A percentile compares a stretch with the other conserved stretches of the same genome.
Evolutionary conservation across 2,329 filamentous ascomycete species (phyloP).

Genomic region (Neonectria faginata): DNA sequence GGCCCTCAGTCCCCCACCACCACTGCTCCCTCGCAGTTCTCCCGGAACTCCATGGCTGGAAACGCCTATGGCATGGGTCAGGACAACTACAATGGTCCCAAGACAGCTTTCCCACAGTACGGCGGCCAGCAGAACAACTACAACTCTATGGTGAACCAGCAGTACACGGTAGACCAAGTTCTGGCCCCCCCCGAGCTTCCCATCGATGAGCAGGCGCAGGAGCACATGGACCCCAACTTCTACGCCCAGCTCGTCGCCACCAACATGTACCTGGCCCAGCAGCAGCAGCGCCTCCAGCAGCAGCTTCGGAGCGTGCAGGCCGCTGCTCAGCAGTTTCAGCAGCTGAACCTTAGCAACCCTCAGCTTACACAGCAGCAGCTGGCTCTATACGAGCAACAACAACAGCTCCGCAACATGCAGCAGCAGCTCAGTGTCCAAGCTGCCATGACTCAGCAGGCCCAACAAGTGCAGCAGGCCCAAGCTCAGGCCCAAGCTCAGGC

Average conservation of each 20-base stretch:
- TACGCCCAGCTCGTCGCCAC: constrained; percentile 92
- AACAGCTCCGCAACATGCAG: constrained; percentile 55
- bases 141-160: constrained; percentile 54
- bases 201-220: constrained; percentile 75
- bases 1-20: constrained; percentile 72
- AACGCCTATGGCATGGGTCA: constrained; percentile 60
- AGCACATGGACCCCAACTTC: constrained; percentile 84
- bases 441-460: constrained; percentile 48
- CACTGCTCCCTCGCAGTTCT: constrained; percentile 54
- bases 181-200: constrained; percentile 85
- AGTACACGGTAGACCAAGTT: constrained; percentile 88
- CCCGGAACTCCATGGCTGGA: constrained; percentile 58
- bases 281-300: constrained; percentile 95
- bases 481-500: constrained; percentile 65
- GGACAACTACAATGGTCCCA: constrained; percentile 63
- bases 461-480: constrained; percentile 58
- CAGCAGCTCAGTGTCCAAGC: constrained; percentile 55
- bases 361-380: constrained; percentile 62
- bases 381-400: constrained; percentile 60
- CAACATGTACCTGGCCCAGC: constrained; percentile 91
- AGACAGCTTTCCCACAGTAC: constrained; percentile 68
- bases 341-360: constrained; percentile 73
- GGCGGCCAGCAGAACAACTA: constrained; percentile 50
- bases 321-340: constrained; percentile 85
- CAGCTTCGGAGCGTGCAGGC: constrained; percentile 87